These are phyloP conservation scores for Sequoia sempervirens DNA, from an alignment of 75 land plant species.

Conservation along the genomic window DNA sequence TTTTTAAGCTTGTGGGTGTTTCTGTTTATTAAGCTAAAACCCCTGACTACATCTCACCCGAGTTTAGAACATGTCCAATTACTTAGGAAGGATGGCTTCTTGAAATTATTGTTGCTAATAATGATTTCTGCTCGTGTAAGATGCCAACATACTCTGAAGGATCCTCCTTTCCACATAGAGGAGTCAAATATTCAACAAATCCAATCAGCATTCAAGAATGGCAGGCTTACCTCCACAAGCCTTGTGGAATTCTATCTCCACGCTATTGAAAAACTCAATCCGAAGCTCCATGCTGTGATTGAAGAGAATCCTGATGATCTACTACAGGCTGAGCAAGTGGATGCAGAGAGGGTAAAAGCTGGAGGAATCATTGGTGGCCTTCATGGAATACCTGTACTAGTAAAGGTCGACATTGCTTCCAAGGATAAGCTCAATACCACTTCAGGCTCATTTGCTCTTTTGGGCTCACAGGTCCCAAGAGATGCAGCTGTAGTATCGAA, in stretches of 20 bases:
- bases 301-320: slow-evolving; percentile 67
- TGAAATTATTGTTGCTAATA: background rate
- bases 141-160: background rate
- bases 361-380: slow-evolving; percentile 8
- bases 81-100: background rate
- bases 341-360: slow-evolving; percentile 18
- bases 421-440: slow-evolving; percentile 52
- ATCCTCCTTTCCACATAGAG: background rate
- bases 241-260: slow-evolving; percentile 43
- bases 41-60: background rate
- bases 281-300: slow-evolving; percentile 36
- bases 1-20: too few relatives aligned
- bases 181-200: slow-evolving; percentile 2
- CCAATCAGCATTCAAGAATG: slow-evolving; percentile 3
- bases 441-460: slow-evolving; percentile 57
- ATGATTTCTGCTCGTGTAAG: background rate
- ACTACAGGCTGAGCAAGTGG: slow-evolving; percentile 39
- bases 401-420: slow-evolving; percentile 61
- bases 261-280: slow-evolving; percentile 39
- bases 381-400: slow-evolving; percentile 54
- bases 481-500: slow-evolving; percentile 38
- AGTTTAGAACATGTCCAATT: background rate
- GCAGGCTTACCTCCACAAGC: slow-evolving; percentile 16
- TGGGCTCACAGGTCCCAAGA: slow-evolving; percentile 35
- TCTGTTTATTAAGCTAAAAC: background rate